Percentiles rank a stretch among this genome's conserved stretches.
These are phyloP conservation scores for Gossypioides kirkii DNA, from an alignment of 345 rosid species.

Conservation along the genomic window DNA sequence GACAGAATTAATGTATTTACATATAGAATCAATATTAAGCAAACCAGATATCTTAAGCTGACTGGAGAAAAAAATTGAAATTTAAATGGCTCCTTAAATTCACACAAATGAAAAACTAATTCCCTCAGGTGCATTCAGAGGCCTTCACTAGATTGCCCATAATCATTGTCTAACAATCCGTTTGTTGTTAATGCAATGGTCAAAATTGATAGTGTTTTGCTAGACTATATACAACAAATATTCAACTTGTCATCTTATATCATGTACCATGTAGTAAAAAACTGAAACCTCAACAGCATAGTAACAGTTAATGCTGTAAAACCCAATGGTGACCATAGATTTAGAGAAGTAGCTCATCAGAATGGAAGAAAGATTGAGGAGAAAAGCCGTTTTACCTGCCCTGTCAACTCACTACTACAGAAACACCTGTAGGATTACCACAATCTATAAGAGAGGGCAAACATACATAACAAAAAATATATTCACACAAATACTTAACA, in stretches of 20 bases:
- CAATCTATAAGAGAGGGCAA: conserved; percentile 13
- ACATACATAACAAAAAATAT: conserved; percentile 19
- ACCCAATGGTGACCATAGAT: background rate
- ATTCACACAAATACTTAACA: conserved; percentile 12
- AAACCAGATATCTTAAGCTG: background rate
- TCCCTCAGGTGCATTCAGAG: background rate
- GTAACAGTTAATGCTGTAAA: conserved; percentile 1
- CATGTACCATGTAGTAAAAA: background rate
- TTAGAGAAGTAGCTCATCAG: background rate
- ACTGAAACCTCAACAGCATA: background rate
- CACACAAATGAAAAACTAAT: background rate
- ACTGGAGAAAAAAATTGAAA: background rate
- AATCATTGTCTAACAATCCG: background rate
- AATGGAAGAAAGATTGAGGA: background rate
- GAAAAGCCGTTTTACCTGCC: conserved; percentile 50
- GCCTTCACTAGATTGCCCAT: background rate
- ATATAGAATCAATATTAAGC: conserved; percentile 7
- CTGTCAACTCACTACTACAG: conserved; percentile 50
- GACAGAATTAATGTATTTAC: background rate
- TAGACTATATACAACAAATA: background rate
- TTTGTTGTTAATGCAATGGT: background rate
- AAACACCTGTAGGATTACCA: conserved; percentile 53
- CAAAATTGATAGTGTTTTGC: background rate
- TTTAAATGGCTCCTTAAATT: background rate
- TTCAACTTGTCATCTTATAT: background rate